These are phyloP conservation scores for Retiboletus fuscus DNA, from an alignment of 1,284 basidiomycete genomes.

Conservation along the genomic window DNA sequence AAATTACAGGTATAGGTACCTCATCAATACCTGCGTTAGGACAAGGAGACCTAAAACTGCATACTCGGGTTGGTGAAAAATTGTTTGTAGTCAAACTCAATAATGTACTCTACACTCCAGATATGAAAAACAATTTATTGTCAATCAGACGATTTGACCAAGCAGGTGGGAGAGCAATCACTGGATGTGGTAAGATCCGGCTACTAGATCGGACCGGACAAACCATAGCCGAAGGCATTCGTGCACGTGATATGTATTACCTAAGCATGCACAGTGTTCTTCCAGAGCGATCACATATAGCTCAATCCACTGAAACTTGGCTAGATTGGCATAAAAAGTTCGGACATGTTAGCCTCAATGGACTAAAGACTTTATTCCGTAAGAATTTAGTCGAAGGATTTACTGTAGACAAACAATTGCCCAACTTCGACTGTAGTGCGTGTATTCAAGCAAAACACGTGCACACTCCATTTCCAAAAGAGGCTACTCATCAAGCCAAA, in stretches of 20 bases:
- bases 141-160: neutral
- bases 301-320: neutral
- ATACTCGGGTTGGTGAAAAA: too few relatives aligned
- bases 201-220: neutral
- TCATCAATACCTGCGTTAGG: too few relatives aligned
- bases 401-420: neutral
- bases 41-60: too few relatives aligned
- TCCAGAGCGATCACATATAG: accelerated
- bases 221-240: neutral
- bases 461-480: neutral
- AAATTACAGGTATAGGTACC: too few relatives aligned
- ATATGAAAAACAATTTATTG: neutral
- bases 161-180: neutral
- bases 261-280: neutral
- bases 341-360: neutral
- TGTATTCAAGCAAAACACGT: neutral
- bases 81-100: too few relatives aligned
- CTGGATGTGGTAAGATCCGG: neutral
- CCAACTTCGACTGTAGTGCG: neutral
- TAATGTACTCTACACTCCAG: neutral
- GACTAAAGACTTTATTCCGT: neutral
- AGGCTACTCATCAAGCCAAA: neutral
- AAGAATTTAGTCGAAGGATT: neutral
- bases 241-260: neutral
- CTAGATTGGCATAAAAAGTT: neutral